Percentiles rank a stretch among this genome's conserved stretches.
phyloP scores from a whole-genome alignment of 208 protist species.

The Borovskyia barvae region DNA sequence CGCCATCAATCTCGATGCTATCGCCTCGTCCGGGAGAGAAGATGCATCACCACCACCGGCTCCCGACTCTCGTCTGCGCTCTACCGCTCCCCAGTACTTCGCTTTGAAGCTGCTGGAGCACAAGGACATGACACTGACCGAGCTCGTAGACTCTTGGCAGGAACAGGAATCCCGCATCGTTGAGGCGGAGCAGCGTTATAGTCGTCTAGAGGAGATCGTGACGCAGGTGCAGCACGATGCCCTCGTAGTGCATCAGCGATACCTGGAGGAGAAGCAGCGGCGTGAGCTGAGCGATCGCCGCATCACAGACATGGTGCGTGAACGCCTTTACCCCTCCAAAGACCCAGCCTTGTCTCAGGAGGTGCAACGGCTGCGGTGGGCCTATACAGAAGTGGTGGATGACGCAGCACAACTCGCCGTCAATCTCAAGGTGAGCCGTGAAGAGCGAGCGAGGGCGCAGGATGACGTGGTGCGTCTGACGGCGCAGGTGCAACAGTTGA shows the following conservation, averaged over 20 bases:
- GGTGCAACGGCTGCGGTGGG: slow-evolving; percentile 53
- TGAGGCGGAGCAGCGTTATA: slow-evolving; percentile 34
- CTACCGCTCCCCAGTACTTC: slow-evolving; percentile 68
- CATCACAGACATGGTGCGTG: slow-evolving; percentile 71
- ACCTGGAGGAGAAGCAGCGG: slow-evolving; percentile 71
- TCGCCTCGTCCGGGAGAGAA: neutral
- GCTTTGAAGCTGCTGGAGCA: slow-evolving; percentile 70
- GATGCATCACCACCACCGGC: neutral
- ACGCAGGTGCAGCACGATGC: slow-evolving; percentile 58
- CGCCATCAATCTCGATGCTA: neutral
- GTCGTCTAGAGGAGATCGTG: slow-evolving; percentile 30
- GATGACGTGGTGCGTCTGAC: slow-evolving; percentile 16
- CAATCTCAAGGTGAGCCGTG: slow-evolving; percentile 47
- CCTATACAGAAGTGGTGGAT: slow-evolving; percentile 67
- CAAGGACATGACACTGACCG: slow-evolving; percentile 73
- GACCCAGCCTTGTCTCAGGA: slow-evolving; percentile 34
- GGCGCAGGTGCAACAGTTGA: slow-evolving; percentile 33
- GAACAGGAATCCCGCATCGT: slow-evolving; percentile 52
- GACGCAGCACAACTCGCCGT: slow-evolving; percentile 74
- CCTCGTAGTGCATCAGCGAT: slow-evolving; percentile 57
- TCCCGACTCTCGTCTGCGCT: slow-evolving; percentile 5
- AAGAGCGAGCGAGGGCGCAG: slow-evolving; percentile 34
- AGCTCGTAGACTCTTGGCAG: slow-evolving; percentile 74
- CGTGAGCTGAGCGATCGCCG: slow-evolving; percentile 73
- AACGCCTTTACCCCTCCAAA: slow-evolving; percentile 48